Evolutionary conservation across 768 basidiomycete genomes (phyloP).

Genomic region (Xerocomus spinulosus): DNA sequence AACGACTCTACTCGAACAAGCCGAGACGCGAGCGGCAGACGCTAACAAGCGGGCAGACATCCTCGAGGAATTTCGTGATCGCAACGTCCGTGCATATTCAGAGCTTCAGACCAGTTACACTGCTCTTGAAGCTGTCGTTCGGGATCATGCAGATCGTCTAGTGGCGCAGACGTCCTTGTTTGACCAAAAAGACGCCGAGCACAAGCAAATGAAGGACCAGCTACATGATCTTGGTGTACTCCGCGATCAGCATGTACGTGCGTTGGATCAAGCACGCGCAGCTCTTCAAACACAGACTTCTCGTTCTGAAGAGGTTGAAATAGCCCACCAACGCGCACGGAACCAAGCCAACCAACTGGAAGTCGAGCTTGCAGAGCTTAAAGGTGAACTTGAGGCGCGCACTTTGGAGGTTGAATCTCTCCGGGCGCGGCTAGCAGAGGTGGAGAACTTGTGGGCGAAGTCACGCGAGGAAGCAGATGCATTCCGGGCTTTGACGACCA

Average conservation of each 20-base stretch:
- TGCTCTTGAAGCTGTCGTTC: slow-evolving; percentile 56
- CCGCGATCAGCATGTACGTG: slow-evolving; percentile 80
- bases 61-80: slow-evolving; percentile 64
- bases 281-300: slow-evolving; percentile 73
- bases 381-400: slow-evolving; percentile 75
- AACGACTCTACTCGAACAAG: slow-evolving; percentile 71
- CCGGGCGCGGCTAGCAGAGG: slow-evolving; percentile 62
- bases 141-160: slow-evolving; percentile 74
- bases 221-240: slow-evolving; percentile 66
- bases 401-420: slow-evolving; percentile 69
- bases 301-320: slow-evolving; percentile 76
- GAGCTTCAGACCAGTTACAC: slow-evolving; percentile 65
- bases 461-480: slow-evolving; percentile 92
- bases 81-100: slow-evolving; percentile 57
- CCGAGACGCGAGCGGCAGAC: slow-evolving; percentile 73
- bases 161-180: slow-evolving; percentile 67
- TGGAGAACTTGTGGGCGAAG: slow-evolving; percentile 88
- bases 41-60: slow-evolving; percentile 71
- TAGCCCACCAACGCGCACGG: slow-evolving; percentile 63
- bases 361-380: slow-evolving; percentile 70
- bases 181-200: slow-evolving; percentile 79
- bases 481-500: slow-evolving; percentile 80
- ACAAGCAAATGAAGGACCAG: slow-evolving; percentile 56
- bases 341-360: slow-evolving; percentile 70
- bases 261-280: slow-evolving; percentile 78